These are phyloP conservation scores for Metarhizium anisopliae DNA, from an alignment of 2,329 filamentous ascomycete species.

Conservation along the genomic window DNA sequence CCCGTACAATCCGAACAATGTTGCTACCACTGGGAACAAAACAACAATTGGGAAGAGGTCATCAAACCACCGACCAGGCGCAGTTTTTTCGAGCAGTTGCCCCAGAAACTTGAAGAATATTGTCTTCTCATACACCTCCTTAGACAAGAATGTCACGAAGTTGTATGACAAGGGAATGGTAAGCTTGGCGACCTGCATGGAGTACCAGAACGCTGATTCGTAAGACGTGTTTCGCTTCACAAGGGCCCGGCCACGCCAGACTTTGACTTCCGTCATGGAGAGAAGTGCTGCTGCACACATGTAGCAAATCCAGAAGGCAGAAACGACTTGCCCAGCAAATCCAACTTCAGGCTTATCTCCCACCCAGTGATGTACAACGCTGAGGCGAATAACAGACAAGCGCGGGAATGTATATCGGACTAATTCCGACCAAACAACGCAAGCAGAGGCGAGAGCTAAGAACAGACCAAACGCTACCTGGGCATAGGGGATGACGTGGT, in stretches of 20 bases:
- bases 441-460: constrained; percentile 65
- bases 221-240: constrained; percentile 86
- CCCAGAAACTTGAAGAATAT: constrained; percentile 86
- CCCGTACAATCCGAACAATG: constrained; percentile 83
- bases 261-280: constrained; percentile 84
- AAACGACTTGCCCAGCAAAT: constrained; percentile 77
- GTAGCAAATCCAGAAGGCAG: constrained; percentile 84
- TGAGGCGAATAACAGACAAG: constrained; percentile 59
- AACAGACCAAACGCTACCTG: constrained; percentile 57
- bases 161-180: constrained; percentile 93
- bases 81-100: constrained; percentile 71
- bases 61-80: constrained; percentile 75
- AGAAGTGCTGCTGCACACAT: constrained; percentile 88
- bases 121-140: constrained; percentile 63
- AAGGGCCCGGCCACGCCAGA: constrained; percentile 92
- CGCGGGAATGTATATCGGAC: constrained; percentile 73
- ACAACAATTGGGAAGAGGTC: constrained; percentile 84
- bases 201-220: constrained; percentile 94
- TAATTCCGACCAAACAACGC: constrained; percentile 88
- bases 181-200: constrained; percentile 82
- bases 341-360: constrained; percentile 67
- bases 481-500: constrained; percentile 60
- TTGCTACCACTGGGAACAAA: constrained; percentile 74
- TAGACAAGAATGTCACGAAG: constrained; percentile 82
- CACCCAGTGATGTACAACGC: constrained; percentile 66